Evolutionary conservation across 192 early-diverging fungal genomes (phyloP), one percentile per base, ranked within the genome.

Genomic region (Entomortierella parvispora): DNA sequence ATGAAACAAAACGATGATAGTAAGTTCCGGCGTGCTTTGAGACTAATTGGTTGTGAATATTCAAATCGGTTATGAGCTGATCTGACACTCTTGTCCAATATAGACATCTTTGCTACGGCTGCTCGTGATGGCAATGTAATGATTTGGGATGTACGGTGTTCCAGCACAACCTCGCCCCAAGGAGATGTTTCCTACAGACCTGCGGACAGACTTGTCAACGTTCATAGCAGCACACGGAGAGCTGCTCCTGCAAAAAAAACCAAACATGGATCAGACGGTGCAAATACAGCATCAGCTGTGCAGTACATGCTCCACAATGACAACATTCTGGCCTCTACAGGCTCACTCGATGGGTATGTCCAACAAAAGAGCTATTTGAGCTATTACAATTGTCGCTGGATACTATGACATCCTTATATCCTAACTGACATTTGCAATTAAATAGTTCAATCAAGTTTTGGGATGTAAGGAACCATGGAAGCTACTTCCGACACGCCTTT

Each of bases 141-240:
- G 81, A 68, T 90, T 28, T 95, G 93, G 93, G 94, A 95, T 81
- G 64, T 82, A 5, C 88, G 94, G 31, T 90, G 89, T 65, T 88
- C 78, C 0, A 80, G 84, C 26, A 63, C 60, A 17, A 68, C 59
- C 34, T 58, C 74, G 18, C 47, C 70, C 8, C 57, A 80, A 14
- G 86, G 85, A 32, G 64, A 68, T 7, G 58, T 49, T 12, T 25
- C 45, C 8, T 62, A 68, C 33, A 46, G 66, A 60, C 74, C 74
- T 32, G 74, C 74, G 22, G 40, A 77, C 55, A 68, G 47, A 43
- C 37, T 77, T 2, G 28, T 58, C 18, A 77, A 77, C 20, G 74
- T 59, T 5, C 74, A 77, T 34, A 45, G 62, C 44, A 68, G 48
- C 25, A 42, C 59, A 20, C 29, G 52, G 18, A 53, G 65, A 4